Evolutionary conservation across 1,284 basidiomycete species (phyloP), one percentile per base, ranked within the genome.

Genomic region (Cutaneotrichosporon arboriforme): DNA sequence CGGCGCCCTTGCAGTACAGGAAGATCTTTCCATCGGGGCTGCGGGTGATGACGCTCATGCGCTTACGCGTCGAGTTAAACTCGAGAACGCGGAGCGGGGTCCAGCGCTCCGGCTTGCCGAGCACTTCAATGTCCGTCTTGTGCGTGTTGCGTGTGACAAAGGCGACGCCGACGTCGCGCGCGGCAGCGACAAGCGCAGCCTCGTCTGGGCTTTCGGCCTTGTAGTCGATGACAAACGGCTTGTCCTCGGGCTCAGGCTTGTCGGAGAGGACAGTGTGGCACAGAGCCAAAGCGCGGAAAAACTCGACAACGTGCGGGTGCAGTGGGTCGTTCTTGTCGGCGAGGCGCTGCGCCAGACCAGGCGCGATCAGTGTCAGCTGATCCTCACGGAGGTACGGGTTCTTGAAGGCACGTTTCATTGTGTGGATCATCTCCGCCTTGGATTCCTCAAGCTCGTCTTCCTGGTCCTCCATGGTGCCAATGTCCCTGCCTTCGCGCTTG

Each of bases 1-100:
- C 93, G 9, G 93, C 93, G n/a, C 93, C 93, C 74, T 97, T 97
- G 80, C 87, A 90, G 70, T 93, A 93, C 61, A 97, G 76, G 15
- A 91, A 77, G 56, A 97, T 78, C 63, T 80, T 79, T 17, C 90
- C 88, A 55, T 91, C 86, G 0, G 91, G 87, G 54, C 83, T 82
- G 40, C 91, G 85, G 39, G 91, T 84, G 57, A 97, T 78, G 40
- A 88, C 85, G 67, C 87, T 91, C 93, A 97, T 97, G 51, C 93
- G 80, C 77, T 97, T 97, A 56, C 93, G 78, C 40, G 90, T 86
- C 59, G 84, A 87, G 78, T 90, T 93, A 80, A 97, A 97, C 71
- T 96, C 93, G 66, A 97, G 80, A 60, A 89, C 79, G 65, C 87
- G 84, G 26, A 98, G 77, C 1, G 86, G 80, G 3, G 80, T 83